These are phyloP conservation scores for Boechera divaricarpa DNA, from an alignment of 345 rosid genomes.

Conservation along the genomic window DNA sequence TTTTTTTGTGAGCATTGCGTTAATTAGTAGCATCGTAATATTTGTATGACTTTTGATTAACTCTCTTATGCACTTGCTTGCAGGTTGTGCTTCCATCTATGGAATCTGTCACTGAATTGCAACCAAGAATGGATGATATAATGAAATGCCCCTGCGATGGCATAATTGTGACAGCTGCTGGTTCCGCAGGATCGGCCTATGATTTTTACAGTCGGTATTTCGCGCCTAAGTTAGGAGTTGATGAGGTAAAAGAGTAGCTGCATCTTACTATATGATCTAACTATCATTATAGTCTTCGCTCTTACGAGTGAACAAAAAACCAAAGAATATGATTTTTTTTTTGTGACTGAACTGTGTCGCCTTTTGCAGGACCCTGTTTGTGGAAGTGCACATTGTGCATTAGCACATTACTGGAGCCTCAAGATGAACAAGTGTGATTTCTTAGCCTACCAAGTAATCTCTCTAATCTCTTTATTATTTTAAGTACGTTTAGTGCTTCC, in stretches of 20 bases:
- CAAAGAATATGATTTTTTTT: background rate
- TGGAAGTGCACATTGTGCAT: constrained; percentile 81
- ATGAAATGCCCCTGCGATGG: constrained; percentile 60
- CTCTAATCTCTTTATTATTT: background rate
- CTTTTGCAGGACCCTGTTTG: constrained; percentile 73
- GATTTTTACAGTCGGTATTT: constrained; percentile 76
- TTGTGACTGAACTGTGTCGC: constrained; percentile 1
- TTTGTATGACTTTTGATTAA: background rate
- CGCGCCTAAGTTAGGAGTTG: constrained; percentile 63
- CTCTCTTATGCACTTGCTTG: constrained; percentile 16
- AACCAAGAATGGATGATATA: constrained; percentile 62
- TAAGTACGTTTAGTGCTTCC: background rate
- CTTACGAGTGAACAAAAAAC: constrained; percentile 18
- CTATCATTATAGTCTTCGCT: background rate
- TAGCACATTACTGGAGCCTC: constrained; percentile 73
- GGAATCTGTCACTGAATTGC: constrained; percentile 56
- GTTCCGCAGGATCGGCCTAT: constrained; percentile 61
- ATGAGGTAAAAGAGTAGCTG: constrained; percentile 58
- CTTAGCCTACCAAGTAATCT: constrained; percentile 62
- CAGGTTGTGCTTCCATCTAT: constrained; percentile 72
- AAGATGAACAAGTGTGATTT: constrained; percentile 69
- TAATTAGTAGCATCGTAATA: background rate
- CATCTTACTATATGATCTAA: background rate
- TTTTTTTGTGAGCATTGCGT: background rate
- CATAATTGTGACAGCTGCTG: constrained; percentile 62